Percentiles rank a stretch among this genome's conserved stretches.
phyloP scores from a whole-genome alignment of 306 rosid genomes.

The Arachis hypogaea region DNA sequence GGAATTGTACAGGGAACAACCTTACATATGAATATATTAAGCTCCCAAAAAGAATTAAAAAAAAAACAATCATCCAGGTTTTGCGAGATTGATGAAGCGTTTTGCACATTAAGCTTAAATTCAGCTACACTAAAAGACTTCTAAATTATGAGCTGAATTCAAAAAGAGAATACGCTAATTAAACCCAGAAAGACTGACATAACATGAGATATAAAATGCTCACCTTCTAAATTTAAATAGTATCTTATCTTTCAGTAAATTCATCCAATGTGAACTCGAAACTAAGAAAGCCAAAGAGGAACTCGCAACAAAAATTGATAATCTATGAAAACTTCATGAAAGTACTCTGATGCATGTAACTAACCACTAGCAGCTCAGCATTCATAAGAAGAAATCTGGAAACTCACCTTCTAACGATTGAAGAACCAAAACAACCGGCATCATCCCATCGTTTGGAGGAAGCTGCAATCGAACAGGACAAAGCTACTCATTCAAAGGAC shows the following conservation, averaged over 20 bases:
- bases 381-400: neutral
- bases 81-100: too few species aligned
- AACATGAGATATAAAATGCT: too few species aligned
- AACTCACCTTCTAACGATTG: conserved; percentile 65
- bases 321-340: neutral
- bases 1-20: too few species aligned
- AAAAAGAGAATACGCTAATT: too few species aligned
- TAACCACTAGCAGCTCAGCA: too few species aligned
- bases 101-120: too few species aligned
- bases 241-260: neutral
- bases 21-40: too few species aligned
- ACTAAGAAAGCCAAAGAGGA: neutral
- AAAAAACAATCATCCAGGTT: too few species aligned
- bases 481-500: conserved; percentile 84
- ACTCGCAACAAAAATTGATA: neutral
- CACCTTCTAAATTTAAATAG: conserved; percentile 9
- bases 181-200: too few species aligned
- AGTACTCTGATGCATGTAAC: neutral
- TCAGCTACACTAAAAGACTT: too few species aligned
- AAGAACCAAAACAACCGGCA: conserved; percentile 76
- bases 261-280: neutral
- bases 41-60: too few species aligned
- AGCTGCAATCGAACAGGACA: conserved; percentile 91
- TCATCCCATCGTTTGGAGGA: conserved; percentile 85
- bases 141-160: too few species aligned